Evolutionary conservation across 176 grass and related monocot genomes (phyloP).

Genomic region (Guadua angustifolia): DNA sequence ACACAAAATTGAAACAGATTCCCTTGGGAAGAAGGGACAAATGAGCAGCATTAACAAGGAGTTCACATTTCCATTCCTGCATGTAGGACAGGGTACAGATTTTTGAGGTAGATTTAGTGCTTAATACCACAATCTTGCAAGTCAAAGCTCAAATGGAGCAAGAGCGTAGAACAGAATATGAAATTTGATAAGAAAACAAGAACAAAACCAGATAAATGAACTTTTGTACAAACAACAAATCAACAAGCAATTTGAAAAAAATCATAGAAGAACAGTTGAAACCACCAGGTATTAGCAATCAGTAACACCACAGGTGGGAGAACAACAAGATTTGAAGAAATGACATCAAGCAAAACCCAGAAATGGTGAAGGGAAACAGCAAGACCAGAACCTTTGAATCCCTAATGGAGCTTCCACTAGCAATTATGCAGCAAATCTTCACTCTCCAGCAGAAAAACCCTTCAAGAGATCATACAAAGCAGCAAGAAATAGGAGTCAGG

Average conservation of each 20-base stretch:
- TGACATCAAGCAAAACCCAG: conserved; percentile 4
- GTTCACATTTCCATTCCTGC: conserved; percentile 20
- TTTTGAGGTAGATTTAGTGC: conserved; percentile 26
- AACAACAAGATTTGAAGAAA: neutral
- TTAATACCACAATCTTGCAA: conserved; percentile 16
- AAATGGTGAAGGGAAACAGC: neutral
- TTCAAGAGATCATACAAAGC: neutral
- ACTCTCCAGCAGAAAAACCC: neutral
- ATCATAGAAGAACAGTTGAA: neutral
- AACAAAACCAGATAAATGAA: neutral
- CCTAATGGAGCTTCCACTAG: neutral
- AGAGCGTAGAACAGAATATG: neutral
- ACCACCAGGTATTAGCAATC: neutral
- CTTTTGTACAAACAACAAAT: neutral
- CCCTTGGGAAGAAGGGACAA: conserved; percentile 2
- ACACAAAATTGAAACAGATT: conserved; percentile 37
- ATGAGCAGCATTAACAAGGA: conserved; percentile 8
- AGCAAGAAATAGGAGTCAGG: neutral
- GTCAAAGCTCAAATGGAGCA: conserved; percentile 6
- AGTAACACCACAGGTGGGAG: neutral
- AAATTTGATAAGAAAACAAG: conserved; percentile 14
- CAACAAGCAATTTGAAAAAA: neutral
- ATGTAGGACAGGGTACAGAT: conserved; percentile 8
- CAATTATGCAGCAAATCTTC: conserved; percentile 18
- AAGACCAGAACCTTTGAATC: conserved; percentile 2